Evolutionary conservation across 2,329 filamentous ascomycete genomes (phyloP).

Genomic region (Aspergillus phoenicis): DNA sequence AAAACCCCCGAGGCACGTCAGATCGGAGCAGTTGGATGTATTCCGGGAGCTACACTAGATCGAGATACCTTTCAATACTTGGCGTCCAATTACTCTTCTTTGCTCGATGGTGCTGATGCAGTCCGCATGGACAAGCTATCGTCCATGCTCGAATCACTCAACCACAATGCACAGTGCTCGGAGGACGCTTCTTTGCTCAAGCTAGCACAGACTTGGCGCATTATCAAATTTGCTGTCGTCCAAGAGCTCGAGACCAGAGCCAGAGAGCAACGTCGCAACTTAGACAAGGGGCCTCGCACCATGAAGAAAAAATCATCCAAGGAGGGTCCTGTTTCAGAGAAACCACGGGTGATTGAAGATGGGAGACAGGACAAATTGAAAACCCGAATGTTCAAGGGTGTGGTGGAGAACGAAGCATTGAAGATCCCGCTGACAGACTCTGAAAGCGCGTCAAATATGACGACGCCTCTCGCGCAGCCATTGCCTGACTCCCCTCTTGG

Average conservation of each 20-base stretch:
- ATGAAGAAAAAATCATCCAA: conserved; percentile 33
- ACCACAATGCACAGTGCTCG: conserved; percentile 58
- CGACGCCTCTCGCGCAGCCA: conserved; percentile 58
- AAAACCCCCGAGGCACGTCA: conserved; percentile 47
- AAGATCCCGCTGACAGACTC: conserved; percentile 35
- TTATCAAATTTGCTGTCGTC: conserved; percentile 55
- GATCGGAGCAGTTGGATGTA: conserved; percentile 52
- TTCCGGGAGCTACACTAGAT: conserved; percentile 51
- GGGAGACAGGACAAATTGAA: conserved; percentile 42
- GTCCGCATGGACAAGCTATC: conserved; percentile 31
- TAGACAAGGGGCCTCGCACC: conserved; percentile 25
- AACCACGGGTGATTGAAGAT: conserved; percentile 32
- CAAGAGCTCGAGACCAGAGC: conserved; percentile 51
- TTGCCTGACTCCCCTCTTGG: conserved; percentile 45
- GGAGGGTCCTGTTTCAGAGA: conserved; percentile 32
- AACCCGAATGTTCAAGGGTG: conserved; percentile 47
- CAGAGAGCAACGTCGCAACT: conserved; percentile 32
- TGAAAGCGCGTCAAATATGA: conserved; percentile 58
- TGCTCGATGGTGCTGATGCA: conserved; percentile 35
- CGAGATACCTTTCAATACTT: conserved; percentile 46
- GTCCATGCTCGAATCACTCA: conserved; percentile 48
- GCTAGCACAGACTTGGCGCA: conserved; percentile 62
- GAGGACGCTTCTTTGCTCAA: conserved; percentile 53
- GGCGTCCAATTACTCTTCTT: conserved; percentile 45
- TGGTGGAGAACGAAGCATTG: conserved; percentile 41